Conservation (phyloP, 805 yeast species). For the Ogataea pilisensis region DNA sequence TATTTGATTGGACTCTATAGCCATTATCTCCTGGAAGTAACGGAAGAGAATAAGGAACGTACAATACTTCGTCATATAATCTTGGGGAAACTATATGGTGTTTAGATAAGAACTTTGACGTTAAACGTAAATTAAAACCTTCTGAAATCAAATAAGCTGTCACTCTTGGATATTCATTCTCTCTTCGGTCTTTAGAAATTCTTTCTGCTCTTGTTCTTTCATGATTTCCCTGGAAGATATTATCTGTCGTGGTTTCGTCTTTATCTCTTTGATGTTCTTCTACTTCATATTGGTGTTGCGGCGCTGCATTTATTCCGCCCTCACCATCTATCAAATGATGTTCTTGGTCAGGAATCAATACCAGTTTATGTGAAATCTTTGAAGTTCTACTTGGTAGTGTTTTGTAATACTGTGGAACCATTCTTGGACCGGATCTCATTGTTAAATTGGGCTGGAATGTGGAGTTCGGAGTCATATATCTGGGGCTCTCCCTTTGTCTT, state of each 20-base stretch:
- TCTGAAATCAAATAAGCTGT: conserved; percentile 92
- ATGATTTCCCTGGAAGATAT: conserved; percentile 30
- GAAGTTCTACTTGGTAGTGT: conserved; percentile 72
- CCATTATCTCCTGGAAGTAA: conserved; percentile 81
- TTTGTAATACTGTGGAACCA: conserved; percentile 47
- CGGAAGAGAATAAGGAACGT: conserved; percentile 86
- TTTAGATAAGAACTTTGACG: conserved; percentile 58
- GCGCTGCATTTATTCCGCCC: background rate
- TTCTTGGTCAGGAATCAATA: conserved; percentile 70
- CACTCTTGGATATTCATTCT: conserved; percentile 70
- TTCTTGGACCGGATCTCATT: conserved; percentile 19
- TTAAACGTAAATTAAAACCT: conserved; percentile 60
- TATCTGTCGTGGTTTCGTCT: conserved; percentile 30
- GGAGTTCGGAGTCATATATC: conserved; percentile 12
- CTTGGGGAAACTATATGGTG: conserved; percentile 84
- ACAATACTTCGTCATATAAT: conserved; percentile 87
- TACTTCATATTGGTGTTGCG: conserved; percentile 5
- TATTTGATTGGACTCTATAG: conserved; percentile 68
- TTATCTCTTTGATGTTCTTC: conserved; percentile 12
- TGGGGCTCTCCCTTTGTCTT: conserved; percentile 31
- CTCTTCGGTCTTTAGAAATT: conserved; percentile 55
- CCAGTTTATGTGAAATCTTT: conserved; percentile 80
- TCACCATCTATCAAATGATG: conserved; percentile 8
- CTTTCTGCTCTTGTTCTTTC: conserved; percentile 44
- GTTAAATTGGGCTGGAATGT: conserved; percentile 13